Evolutionary conservation across 192 early-diverging fungal species (phyloP), one percentile per base, ranked within the genome.

Genomic region (Backusella westeae): DNA sequence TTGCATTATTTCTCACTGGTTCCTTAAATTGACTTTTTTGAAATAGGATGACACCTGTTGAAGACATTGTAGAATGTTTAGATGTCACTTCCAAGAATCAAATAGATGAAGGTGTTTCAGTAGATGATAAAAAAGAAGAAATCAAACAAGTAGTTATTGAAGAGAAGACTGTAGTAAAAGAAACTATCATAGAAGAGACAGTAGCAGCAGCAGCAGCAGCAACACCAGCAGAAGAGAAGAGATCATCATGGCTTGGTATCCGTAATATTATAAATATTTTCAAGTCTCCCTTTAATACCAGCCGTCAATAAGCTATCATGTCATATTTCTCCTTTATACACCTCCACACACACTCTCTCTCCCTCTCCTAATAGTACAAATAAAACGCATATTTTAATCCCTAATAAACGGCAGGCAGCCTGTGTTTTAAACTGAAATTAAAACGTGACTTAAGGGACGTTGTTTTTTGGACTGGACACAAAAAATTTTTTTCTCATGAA

Each of bases 21-120:
- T 49, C 46, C 19, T 49, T 49, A 49, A 49, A 49, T 49, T 49
- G n/a, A 49, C 34, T 69, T 23, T 23, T 69, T 38, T 69, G 35
- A 41, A 23, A 38, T 39, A 69, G 38, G 3, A 69, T 69, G 68
- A 36, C 21, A 39, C 34, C 38, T 14, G 68, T 39, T 39, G 67
- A 69, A 36, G 67, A 69, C 10, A 1, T 23, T 21, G 68, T 36
- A 41, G 38, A 69, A 3, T 69, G n/a, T 41, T 38, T 69, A n/a
- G 35, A 69, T 6, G 9, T 69, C 23, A 69, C 38, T 29, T 63
- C 56, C 56, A 63, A 63, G 56, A 29, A 63, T 29, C 56, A 63
- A 63, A 63, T 63, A 63, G 56, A 63, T 63, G 56, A 63, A 63
- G 56, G 56, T 63, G 56, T 63, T 12, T 63, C 56, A 63, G 56